Conservation (phyloP, 2,329 filamentous ascomycete genomes). For the Aspergillus sp. region DNA sequence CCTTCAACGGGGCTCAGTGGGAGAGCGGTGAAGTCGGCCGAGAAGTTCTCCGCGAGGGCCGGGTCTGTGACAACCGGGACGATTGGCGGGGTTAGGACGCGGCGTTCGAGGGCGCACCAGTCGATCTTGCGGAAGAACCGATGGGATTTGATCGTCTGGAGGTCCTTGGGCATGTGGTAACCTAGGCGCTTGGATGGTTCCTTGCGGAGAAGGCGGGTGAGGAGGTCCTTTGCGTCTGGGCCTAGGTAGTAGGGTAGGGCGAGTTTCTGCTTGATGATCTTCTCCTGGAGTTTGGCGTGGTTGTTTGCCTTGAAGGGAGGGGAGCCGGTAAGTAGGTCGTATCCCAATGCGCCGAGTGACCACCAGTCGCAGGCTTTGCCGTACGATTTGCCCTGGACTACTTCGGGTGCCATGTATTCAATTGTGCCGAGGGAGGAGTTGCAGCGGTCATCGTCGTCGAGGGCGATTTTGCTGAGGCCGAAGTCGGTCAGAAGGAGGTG, state of each 20-base stretch:
- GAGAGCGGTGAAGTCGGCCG: slow-evolving; percentile 84
- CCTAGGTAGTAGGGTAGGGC: slow-evolving; percentile 85
- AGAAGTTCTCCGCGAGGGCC: slow-evolving; percentile 94
- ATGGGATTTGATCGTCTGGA: slow-evolving; percentile 82
- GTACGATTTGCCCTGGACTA: slow-evolving; percentile 83
- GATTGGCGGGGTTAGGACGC: slow-evolving; percentile 86
- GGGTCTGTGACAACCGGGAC: slow-evolving; percentile 93
- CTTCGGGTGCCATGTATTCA: slow-evolving; percentile 98
- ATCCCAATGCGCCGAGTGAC: slow-evolving; percentile 91
- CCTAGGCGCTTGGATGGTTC: slow-evolving; percentile 89
- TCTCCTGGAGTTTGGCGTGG: slow-evolving; percentile 91
- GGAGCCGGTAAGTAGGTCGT: slow-evolving; percentile 86
- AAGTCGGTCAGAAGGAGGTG: slow-evolving; percentile 96
- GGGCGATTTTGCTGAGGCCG: slow-evolving; percentile 89
- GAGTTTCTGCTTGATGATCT: slow-evolving; percentile 91
- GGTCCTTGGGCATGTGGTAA: slow-evolving; percentile 82
- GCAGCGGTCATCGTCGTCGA: slow-evolving; percentile 69
- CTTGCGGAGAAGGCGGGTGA: slow-evolving; percentile 86
- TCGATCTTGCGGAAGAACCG: slow-evolving; percentile 97
- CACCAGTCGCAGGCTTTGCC: slow-evolving; percentile 98
- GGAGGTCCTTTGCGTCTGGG: slow-evolving; percentile 88
- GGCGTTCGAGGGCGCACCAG: slow-evolving; percentile 80
- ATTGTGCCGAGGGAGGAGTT: slow-evolving; percentile 92
- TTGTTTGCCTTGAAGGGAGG: slow-evolving; percentile 91
- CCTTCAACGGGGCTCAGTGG: slow-evolving; percentile 70